phyloP scores from a whole-genome alignment of 208 protist genomes.

The Naegleria lovaniensis region DNA sequence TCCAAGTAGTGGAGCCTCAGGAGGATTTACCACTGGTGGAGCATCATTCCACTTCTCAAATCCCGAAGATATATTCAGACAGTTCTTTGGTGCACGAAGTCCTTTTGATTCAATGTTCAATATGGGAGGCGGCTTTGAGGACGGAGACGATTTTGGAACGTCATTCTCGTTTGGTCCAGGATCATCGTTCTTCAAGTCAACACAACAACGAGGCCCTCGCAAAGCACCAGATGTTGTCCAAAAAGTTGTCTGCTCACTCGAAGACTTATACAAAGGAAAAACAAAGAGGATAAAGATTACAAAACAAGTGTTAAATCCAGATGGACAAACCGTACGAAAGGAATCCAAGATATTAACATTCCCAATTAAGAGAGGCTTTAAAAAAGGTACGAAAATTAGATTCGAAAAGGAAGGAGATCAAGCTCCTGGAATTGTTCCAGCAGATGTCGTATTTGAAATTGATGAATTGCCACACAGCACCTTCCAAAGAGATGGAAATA shows the following conservation, averaged over 20 bases:
- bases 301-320: conserved; percentile 41
- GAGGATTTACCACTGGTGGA: not conserved
- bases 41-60: not conserved
- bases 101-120: not conserved
- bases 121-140: not conserved
- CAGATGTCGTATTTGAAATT: conserved; percentile 62
- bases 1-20: not conserved
- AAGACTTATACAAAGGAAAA: conserved; percentile 56
- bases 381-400: conserved; percentile 61
- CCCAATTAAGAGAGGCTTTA: conserved; percentile 56
- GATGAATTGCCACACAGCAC: conserved; percentile 49
- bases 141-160: not conserved
- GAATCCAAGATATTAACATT: conserved; percentile 47
- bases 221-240: not conserved
- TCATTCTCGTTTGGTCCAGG: not conserved
- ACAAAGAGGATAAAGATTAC: conserved; percentile 63
- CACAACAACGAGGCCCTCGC: not conserved
- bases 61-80: conserved; percentile 17
- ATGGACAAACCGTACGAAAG: not conserved
- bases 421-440: conserved; percentile 40
- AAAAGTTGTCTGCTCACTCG: conserved; percentile 31
- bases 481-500: conserved; percentile 51
- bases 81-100: not conserved
- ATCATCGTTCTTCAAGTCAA: not conserved
- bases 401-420: conserved; percentile 56